Evolutionary conservation across 176 grass and related monocot genomes (phyloP), one percentile per base, ranked within the genome.

Genomic region (Hyparrhenia diplandra): DNA sequence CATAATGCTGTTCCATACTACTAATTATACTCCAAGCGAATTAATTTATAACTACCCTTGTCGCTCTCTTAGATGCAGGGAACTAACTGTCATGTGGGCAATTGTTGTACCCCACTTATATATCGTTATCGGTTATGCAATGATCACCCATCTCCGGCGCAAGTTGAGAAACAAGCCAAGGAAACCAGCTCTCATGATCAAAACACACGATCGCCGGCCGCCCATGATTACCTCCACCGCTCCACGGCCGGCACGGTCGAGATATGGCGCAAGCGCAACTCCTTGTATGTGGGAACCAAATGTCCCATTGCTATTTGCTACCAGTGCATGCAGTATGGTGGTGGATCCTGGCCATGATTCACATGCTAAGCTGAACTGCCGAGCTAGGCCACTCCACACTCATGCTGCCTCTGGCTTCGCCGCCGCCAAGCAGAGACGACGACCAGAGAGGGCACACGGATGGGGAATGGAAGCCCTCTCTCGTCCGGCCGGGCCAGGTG

Each of bases 121-220:
- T n/a, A n/a, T n/a, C 35, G 23, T 13, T 49, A 49, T 49, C 45
- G 45, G 45, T 49, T 30, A 61, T 5, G 39, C 31, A 76, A 75
- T 75, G 72, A 82, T 64, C 30, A 52, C 46, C 55, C 67, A 75
- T 58, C 61, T 58, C n/a, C 36, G 51, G 3, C 30, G 54, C 60
- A 82, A 71, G 85, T 64, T 71, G 85, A 64, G 79, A 52, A 52
- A 64, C 43, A 77, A 71, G 85, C 54, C 41, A 77, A 77, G 79
- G 63, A 77, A 87, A 82, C 52, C 40, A 7, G 16, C 72, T 70
- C 52, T 41, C 36, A 68, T 76, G 62, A 16, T 32, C 5, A n/a
- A 32, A 25, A 5, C 40, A 51, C 64, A 82, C 78, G 28, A 70
- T 76, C 51, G 45, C 63, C 40, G 64, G 1, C 69, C 23, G 23